Conservation (phyloP, 495 filamentous ascomycete genomes). For the Xanthoparmelia taractica region DNA sequence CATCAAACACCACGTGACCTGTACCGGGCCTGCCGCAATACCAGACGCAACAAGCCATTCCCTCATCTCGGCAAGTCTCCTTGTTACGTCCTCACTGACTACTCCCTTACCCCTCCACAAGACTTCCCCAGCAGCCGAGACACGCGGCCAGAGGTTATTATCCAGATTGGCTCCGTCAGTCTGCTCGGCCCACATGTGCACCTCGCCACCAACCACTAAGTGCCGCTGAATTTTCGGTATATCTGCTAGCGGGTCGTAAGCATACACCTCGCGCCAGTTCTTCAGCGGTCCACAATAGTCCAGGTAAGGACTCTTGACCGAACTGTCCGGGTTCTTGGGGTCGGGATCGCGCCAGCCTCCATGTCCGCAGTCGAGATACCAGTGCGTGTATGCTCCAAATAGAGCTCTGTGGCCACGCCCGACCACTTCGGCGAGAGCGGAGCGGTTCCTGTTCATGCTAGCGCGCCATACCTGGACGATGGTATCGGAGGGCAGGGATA, state of each 20-base stretch:
- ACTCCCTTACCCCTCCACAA: constrained; percentile 16
- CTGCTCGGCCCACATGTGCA: constrained; percentile 71
- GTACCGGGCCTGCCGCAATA: constrained; percentile 15
- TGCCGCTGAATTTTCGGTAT: constrained; percentile 48
- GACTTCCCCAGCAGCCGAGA: constrained; percentile 27
- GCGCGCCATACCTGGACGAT: not conserved
- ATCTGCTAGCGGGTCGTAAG: constrained; percentile 56
- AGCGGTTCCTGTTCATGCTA: not conserved
- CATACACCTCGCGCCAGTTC: constrained; percentile 67
- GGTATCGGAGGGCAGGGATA: not conserved
- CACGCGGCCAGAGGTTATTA: constrained; percentile 63
- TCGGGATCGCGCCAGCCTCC: constrained; percentile 66
- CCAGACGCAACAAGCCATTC: constrained; percentile 19
- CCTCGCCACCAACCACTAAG: constrained; percentile 67
- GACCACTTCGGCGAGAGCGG: constrained; percentile 43
- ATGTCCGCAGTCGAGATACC: constrained; percentile 73
- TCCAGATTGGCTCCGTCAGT: constrained; percentile 64
- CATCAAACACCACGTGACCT: constrained; percentile 17
- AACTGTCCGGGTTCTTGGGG: constrained; percentile 26
- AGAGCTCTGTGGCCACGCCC: constrained; percentile 57
- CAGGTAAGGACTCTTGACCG: constrained; percentile 44
- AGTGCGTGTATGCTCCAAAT: constrained; percentile 64
- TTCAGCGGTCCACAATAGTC: constrained; percentile 73
- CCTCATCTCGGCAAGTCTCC: constrained; percentile 21
- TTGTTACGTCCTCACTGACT: constrained; percentile 12